These are phyloP conservation scores for Macrocybe gigantea DNA, from an alignment of 768 basidiomycete genomes.

Conservation along the genomic window DNA sequence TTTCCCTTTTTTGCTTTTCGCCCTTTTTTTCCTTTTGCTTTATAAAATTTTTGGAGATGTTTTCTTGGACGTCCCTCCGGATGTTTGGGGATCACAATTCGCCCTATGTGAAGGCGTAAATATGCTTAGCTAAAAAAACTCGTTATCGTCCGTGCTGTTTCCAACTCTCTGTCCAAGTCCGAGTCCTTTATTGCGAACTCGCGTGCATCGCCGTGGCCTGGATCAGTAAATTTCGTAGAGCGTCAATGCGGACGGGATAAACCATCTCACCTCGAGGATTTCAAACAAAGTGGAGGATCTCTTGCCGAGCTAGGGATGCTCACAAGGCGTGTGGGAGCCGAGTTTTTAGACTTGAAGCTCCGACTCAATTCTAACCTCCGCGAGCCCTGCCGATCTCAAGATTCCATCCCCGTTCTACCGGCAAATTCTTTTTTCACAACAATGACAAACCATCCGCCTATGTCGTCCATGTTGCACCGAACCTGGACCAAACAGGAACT, in stretches of 20 bases:
- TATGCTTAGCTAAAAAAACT: conserved; percentile 32
- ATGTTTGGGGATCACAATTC: conserved; percentile 16
- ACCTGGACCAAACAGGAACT: too few relatives aligned
- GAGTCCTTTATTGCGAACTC: conserved; percentile 1
- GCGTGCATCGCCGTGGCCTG: too few relatives aligned
- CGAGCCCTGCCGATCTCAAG: conserved; percentile 8
- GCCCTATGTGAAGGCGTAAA: conserved; percentile 29
- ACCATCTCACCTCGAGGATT: conserved; percentile 5
- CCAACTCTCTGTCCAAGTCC: conserved; percentile 8
- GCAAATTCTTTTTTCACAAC: too few relatives aligned
- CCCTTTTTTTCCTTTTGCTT: too few relatives aligned
- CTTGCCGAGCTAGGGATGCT: conserved; percentile 6
- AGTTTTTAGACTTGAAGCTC: conserved; percentile 19
- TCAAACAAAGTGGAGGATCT: conserved; percentile 1
- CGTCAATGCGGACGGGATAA: too few relatives aligned
- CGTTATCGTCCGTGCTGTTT: background rate
- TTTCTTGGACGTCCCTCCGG: conserved; percentile 24
- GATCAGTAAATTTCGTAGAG: too few relatives aligned
- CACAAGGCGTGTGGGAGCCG: conserved; percentile 6
- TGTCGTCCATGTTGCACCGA: too few relatives aligned
- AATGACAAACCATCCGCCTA: too few relatives aligned
- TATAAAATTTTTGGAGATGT: conserved; percentile 11
- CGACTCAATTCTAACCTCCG: conserved; percentile 20
- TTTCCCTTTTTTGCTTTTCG: too few relatives aligned
- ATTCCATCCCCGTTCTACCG: too few relatives aligned